Percentiles rank a stretch among this genome's conserved stretches.
Conservation (phyloP, 1,139 yeast species). For the Lodderomyces beijingensis region DNA sequence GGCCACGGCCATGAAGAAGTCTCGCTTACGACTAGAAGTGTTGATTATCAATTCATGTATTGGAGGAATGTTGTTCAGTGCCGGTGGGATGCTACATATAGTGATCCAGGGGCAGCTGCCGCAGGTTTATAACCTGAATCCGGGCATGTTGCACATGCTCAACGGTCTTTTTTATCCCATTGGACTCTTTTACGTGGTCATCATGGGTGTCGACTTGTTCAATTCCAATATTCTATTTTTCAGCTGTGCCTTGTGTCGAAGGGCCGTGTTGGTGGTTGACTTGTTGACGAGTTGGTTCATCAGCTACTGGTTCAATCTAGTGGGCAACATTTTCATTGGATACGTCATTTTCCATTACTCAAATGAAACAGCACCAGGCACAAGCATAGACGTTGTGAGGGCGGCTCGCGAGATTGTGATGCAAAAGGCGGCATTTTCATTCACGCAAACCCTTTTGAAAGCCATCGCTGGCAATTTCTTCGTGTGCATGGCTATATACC, state of each 20-base stretch:
- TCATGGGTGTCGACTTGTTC: conserved; percentile 69
- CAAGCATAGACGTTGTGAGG: conserved; percentile 27
- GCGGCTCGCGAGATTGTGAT: conserved; percentile 49
- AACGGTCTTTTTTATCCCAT: conserved; percentile 62
- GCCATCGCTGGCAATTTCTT: conserved; percentile 74
- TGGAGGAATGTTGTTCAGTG: conserved; percentile 66
- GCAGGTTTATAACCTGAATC: conserved; percentile 35
- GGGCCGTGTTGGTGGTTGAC: conserved; percentile 64
- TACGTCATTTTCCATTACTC: conserved; percentile 58
- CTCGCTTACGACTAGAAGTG: conserved; percentile 57
- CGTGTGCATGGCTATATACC: conserved; percentile 68
- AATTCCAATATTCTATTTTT: conserved; percentile 70
- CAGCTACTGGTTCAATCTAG: conserved; percentile 64
- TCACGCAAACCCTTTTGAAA: conserved; percentile 57
- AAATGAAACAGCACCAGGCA: conserved; percentile 36
- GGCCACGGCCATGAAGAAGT: conserved; percentile 78
- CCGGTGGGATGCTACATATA: conserved; percentile 71
- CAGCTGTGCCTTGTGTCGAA: conserved; percentile 60
- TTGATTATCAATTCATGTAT: conserved; percentile 57
- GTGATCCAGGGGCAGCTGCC: conserved; percentile 51
- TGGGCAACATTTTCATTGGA: conserved; percentile 59
- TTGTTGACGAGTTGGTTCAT: conserved; percentile 63
- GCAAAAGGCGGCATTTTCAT: conserved; percentile 43
- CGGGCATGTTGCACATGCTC: conserved; percentile 49
- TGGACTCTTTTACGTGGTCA: conserved; percentile 68